Evolutionary conservation across 2,329 filamentous ascomycete genomes (phyloP).

Genomic region (Tolypocladium endophyticum): DNA sequence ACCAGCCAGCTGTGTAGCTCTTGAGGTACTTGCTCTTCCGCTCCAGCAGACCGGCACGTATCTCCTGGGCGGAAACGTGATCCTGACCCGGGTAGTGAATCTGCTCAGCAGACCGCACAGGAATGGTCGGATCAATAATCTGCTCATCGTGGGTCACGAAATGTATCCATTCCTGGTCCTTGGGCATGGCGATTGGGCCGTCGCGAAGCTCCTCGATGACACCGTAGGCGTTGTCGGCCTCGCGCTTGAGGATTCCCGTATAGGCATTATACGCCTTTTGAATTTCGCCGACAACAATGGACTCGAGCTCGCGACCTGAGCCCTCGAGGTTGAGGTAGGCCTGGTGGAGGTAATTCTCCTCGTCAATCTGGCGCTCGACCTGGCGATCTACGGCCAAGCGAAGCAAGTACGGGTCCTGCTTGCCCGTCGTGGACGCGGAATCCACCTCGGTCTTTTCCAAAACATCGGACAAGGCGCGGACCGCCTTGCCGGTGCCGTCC

Average conservation of each 20-base stretch:
- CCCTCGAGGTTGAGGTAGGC: constrained; percentile 91
- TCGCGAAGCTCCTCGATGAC: constrained; percentile 71
- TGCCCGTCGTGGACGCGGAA: constrained; percentile 60
- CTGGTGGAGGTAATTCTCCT: constrained; percentile 95
- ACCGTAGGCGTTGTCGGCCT: constrained; percentile 71
- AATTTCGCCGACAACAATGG: constrained; percentile 93
- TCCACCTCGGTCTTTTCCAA: constrained; percentile 73
- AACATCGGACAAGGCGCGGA: constrained; percentile 71
- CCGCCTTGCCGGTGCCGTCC: constrained; percentile 68
- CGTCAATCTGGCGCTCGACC: constrained; percentile 84
- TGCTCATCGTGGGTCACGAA: constrained; percentile 76
- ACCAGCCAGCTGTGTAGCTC: constrained; percentile 94
- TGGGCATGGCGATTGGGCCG: constrained; percentile 85
- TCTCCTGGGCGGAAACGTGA: constrained; percentile 70
- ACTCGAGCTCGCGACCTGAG: constrained; percentile 88
- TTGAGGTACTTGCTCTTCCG: constrained; percentile 98
- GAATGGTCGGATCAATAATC: constrained; percentile 75
- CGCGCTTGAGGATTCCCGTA: constrained; percentile 80
- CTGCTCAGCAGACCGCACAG: constrained; percentile 66
- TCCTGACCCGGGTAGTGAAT: constrained; percentile 89
- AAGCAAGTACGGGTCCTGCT: constrained; percentile 85
- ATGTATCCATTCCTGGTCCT: constrained; percentile 80
- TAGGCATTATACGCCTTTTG: constrained; percentile 97
- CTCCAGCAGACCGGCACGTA: constrained; percentile 83
- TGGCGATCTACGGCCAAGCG: constrained; percentile 79